Base-by-base conservation (phyloP, 768 basidiomycete genomes). In the Chalciporus chontae region DNA sequence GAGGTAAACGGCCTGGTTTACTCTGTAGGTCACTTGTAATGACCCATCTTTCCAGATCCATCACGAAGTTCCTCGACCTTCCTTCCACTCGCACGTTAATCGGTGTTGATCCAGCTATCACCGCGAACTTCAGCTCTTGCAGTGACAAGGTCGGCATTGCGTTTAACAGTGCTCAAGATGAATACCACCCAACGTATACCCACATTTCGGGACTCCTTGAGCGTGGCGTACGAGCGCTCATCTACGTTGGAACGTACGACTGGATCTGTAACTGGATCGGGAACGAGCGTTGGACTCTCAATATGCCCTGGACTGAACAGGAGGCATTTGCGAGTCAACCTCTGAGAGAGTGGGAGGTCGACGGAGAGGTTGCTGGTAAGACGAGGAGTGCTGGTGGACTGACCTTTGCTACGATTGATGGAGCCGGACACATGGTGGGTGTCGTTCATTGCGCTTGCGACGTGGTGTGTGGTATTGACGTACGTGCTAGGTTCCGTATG, bases 241-340 rank as follows among this genome's bases (percentile, higher is more conserved):
- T 86, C 41, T 89, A 89, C 54, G 83, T 83, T 1, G 86, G 86
- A 17, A 84, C 80, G 39, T 84, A 83, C 54, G 85, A 87, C 59
- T 88, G 85, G 84, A 84, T 84, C 53, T 90, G 87, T 62, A 87
- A 89, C 62, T 87, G 81, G 80, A 69, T 87, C 24, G 83, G 84
- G 14, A 92, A 91, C 67, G 80, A 80, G 59, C 72, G 80, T 37
- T 91, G 90, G 90, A 79, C 84, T 7, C 78, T 87, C 43, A 71
- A 77, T 51, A 71, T 93, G 44, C 78, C 84, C 45, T 91, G 90
- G 90, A 78, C 77, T 40, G 85, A 85, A 3, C 67, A 73, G 41
- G 71, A 72, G 36, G 75, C 59, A 6, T 90, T 84, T 65, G 65
- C 63, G 2, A 60, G 55, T 14, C 71, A 72, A 14, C 67, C 73